Evolutionary conservation across 73 alveolate genomes (phyloP).

Genomic region (Stentor roeselii): DNA sequence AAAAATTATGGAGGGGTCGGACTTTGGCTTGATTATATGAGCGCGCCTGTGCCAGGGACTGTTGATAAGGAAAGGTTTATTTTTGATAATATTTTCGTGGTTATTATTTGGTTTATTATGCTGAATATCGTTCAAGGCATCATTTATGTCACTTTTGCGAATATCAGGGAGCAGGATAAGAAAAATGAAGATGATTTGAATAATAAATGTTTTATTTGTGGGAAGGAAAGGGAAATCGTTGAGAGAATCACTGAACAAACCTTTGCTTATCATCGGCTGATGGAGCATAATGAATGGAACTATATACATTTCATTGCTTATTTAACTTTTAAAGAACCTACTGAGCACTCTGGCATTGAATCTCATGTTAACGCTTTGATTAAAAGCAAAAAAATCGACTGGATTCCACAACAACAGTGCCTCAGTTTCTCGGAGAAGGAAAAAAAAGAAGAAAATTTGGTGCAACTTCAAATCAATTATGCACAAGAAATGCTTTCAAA

Average conservation of each 20-base stretch:
- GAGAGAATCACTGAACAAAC: conserved; percentile 53
- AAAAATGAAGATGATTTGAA: conserved; percentile 22
- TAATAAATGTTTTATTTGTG: conserved; percentile 48
- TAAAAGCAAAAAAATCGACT: not conserved
- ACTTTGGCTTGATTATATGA: conserved; percentile 23
- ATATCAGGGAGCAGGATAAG: conserved; percentile 17
- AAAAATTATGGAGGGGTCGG: conserved; percentile 42
- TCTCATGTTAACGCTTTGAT: conserved; percentile 3
- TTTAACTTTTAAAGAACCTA: conserved; percentile 25
- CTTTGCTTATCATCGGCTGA: conserved; percentile 33
- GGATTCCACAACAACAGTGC: not conserved
- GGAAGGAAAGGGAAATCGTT: conserved; percentile 41
- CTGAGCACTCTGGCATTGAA: conserved; percentile 39
- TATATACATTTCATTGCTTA: conserved; percentile 27
- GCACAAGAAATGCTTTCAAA: too few relatives aligned
- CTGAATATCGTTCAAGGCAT: conserved; percentile 34
- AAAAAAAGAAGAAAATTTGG: too few relatives aligned
- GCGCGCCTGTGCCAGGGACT: conserved; percentile 20
- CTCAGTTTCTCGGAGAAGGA: not conserved
- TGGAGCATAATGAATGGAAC: conserved; percentile 48
- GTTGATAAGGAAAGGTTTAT: conserved; percentile 38
- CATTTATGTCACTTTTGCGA: conserved; percentile 34
- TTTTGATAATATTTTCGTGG: conserved; percentile 26
- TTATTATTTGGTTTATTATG: conserved; percentile 14
- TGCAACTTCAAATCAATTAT: too few relatives aligned